These are phyloP conservation scores for Lachnellula arida DNA, from an alignment of 2,329 filamentous ascomycete genomes.

Conservation along the genomic window DNA sequence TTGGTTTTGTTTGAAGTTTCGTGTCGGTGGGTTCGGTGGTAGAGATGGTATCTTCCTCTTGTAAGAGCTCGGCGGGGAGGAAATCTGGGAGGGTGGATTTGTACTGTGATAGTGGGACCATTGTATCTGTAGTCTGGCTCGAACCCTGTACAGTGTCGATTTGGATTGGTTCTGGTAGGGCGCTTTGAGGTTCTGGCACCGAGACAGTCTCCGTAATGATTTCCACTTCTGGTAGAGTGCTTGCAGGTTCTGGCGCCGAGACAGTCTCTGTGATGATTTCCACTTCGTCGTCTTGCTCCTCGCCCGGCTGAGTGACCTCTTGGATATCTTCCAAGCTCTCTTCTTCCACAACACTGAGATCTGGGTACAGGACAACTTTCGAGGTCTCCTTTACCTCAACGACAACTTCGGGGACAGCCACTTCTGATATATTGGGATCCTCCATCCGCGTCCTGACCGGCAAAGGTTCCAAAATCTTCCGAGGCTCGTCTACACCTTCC, in stretches of 20 bases:
- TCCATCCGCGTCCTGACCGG: not conserved
- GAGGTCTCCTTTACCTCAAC: not conserved
- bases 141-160: not conserved
- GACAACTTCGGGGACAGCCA: not conserved
- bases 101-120: not conserved
- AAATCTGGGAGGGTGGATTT: slow-evolving; percentile 23
- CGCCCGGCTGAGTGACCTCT: not conserved
- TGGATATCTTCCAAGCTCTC: not conserved
- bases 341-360: not conserved
- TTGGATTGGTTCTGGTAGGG: not conserved
- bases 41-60: slow-evolving; percentile 20
- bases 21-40: not conserved
- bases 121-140: not conserved
- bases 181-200: not conserved
- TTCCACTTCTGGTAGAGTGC: slow-evolving; percentile 1
- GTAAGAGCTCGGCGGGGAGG: slow-evolving; percentile 28
- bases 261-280: not conserved
- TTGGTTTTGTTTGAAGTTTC: slow-evolving; percentile 10
- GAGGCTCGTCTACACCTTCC: not conserved
- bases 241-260: not conserved
- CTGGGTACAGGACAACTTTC: no score
- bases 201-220: not conserved
- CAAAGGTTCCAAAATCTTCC: not conserved
- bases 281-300: slow-evolving; percentile 11
- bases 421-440: not conserved